Evolutionary conservation across 371 early-diverging fungal species (phyloP).

Genomic region (Mucor circinelloides): DNA sequence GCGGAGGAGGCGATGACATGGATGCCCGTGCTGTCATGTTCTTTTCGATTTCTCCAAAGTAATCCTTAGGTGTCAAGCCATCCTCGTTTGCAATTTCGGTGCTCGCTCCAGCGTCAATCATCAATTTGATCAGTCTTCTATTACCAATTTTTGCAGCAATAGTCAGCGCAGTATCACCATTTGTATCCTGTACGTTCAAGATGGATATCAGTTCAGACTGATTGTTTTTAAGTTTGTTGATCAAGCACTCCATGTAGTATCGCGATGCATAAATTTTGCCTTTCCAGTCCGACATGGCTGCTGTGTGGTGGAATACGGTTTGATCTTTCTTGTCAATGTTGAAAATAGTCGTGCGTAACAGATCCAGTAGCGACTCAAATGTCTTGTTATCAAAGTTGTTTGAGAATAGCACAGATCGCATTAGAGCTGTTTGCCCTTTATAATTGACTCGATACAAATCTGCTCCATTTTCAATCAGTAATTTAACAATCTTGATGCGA

Average conservation of each 20-base stretch:
- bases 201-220: conserved; percentile 68
- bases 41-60: conserved; percentile 41
- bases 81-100: conserved; percentile 71
- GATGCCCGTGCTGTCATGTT: not conserved
- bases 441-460: conserved; percentile 75
- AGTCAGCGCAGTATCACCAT: conserved; percentile 90
- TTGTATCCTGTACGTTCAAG: conserved; percentile 81
- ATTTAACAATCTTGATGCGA: conserved; percentile 71
- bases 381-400: conserved; percentile 86
- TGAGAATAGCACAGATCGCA: conserved; percentile 86
- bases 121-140: conserved; percentile 65
- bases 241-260: conserved; percentile 88
- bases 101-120: conserved; percentile 86
- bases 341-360: conserved; percentile 77
- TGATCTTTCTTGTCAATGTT: conserved; percentile 80
- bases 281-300: conserved; percentile 71
- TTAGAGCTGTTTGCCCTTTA: conserved; percentile 88
- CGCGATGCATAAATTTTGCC: conserved; percentile 77
- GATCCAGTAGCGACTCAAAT: conserved; percentile 76
- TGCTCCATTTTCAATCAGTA: conserved; percentile 77
- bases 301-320: conserved; percentile 94
- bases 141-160: conserved; percentile 82
- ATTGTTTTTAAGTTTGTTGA: conserved; percentile 64
- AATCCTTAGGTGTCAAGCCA: conserved; percentile 63
- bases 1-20: not conserved